phyloP scores from a whole-genome alignment of 2,329 filamentous ascomycete genomes.

The Calonectria fujianensis region DNA sequence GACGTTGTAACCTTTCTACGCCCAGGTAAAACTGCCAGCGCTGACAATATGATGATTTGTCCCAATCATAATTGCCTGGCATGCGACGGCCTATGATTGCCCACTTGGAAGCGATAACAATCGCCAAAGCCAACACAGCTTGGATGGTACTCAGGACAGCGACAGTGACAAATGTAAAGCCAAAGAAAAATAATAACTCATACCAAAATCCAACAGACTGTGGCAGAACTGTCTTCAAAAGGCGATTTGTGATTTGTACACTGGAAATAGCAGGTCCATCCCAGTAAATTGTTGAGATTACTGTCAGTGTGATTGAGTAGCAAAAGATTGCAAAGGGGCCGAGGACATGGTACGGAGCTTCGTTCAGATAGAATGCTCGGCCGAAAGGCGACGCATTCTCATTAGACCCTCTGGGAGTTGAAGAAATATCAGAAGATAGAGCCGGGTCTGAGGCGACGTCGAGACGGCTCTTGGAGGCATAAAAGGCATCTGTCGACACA shows the following conservation, averaged over 20 bases:
- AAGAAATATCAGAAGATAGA: neutral
- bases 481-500: neutral
- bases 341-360: slow-evolving; percentile 71
- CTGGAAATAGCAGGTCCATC: slow-evolving; percentile 68
- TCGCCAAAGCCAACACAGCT: slow-evolving; percentile 63
- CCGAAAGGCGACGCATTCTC: slow-evolving; percentile 68
- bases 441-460: neutral
- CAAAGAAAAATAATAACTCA: slow-evolving; percentile 62
- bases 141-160: slow-evolving; percentile 65
- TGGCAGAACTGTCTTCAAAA: slow-evolving; percentile 53
- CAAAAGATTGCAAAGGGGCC: slow-evolving; percentile 68
- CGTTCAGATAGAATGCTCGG: slow-evolving; percentile 71
- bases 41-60: slow-evolving; percentile 74
- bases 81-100: slow-evolving; percentile 68
- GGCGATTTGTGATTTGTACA: slow-evolving; percentile 66
- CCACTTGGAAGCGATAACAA: slow-evolving; percentile 71
- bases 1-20: slow-evolving; percentile 69
- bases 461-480: neutral
- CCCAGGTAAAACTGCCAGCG: slow-evolving; percentile 74
- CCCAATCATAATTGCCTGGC: slow-evolving; percentile 75
- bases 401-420: slow-evolving; percentile 5
- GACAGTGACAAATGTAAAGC: slow-evolving; percentile 63
- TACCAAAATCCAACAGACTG: slow-evolving; percentile 53
- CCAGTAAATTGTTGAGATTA: slow-evolving; percentile 71
- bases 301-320: slow-evolving; percentile 68